Base-by-base conservation (phyloP, 225 moss, liverwort and hornwort genomes). In the Thuidium tamariscinum region DNA sequence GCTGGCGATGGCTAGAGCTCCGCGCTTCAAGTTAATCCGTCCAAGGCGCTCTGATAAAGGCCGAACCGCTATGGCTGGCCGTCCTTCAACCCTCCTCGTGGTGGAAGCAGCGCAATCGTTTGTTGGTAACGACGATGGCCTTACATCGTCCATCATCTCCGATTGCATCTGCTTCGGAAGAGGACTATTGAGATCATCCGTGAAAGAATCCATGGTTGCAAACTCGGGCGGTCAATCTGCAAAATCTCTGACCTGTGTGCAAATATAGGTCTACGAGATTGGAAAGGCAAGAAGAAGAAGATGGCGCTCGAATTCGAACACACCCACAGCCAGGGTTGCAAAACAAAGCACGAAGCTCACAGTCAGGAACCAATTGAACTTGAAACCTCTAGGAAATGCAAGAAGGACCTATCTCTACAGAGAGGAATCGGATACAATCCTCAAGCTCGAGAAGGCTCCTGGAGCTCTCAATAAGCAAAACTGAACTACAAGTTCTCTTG, bases 131-230 rank as follows among this genome's bases (percentile, higher is more conserved):
- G 81, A 32, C 29, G 63, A 60, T 13, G 87, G 54, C 66, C 86
- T 46, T 2, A 66, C 78, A 10, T 77, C 87, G 17, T 89, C 89
- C 83, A 65, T 80, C 82, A 56, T 80, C 79, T 82, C 92, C 41
- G 74, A 54, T 39, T 42, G 86, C 79, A 87, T 84, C 83, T 80
- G 80, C 91, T 91, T 93, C 69, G 88, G 87, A 21, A 89, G 82
- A 39, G 91, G 93, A 84, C 91, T 88, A 32, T 41, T 89, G 37
- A 93, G 89, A 56, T 93, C 91, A 70, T 93, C 93, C 10, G 82
- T 87, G 76, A 93, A 93, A 5, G 93, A 91, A 80, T 93, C 93
- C 93, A 93, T 93, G 22, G 79, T 54, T 44, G 54, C n/a, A 36
- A 26, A 66, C 64, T 66, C n/a, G 36, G 64, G 11, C 12, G 44